Percentiles rank a stretch among this genome's conserved stretches.
Evolutionary conservation across 2,329 filamentous ascomycete genomes (phyloP).

Genomic region (Ophiostoma sp.): DNA sequence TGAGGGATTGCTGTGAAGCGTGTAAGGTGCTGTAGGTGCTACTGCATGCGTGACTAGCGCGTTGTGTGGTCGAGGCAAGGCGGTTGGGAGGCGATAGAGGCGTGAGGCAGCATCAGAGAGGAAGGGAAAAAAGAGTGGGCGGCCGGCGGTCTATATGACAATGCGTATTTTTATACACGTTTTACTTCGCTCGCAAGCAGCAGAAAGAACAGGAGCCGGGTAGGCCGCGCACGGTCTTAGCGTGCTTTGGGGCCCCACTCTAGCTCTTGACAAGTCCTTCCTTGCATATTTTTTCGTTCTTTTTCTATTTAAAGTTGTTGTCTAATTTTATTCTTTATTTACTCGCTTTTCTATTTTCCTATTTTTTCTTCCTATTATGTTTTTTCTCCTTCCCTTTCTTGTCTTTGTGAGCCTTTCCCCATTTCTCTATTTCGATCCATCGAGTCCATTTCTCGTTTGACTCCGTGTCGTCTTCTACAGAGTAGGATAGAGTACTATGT

Average conservation of each 20-base stretch:
- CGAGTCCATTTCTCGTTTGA: neutral
- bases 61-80: slow-evolving; percentile 2
- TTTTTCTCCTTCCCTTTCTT: slow-evolving; percentile 1
- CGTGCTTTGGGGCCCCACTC: slow-evolving; percentile 20
- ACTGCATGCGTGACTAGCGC: slow-evolving; percentile 14
- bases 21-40: slow-evolving; percentile 7
- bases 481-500: neutral
- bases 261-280: slow-evolving; percentile 19
- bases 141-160: slow-evolving; percentile 32
- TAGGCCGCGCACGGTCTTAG: slow-evolving; percentile 27
- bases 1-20: neutral
- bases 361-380: slow-evolving; percentile 6
- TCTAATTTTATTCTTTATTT: slow-evolving; percentile 2
- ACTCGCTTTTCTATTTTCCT: slow-evolving; percentile 2
- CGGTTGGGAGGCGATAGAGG: slow-evolving; percentile 14
- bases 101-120: slow-evolving; percentile 18
- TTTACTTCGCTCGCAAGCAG: slow-evolving; percentile 21
- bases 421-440: neutral
- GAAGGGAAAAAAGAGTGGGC: slow-evolving; percentile 29
- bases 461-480: neutral
- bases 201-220: slow-evolving; percentile 19
- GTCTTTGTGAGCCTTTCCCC: neutral
- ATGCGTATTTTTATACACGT: slow-evolving; percentile 34
- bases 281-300: slow-evolving; percentile 14
- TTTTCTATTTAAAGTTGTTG: slow-evolving; percentile 8